Conservation (phyloP, 2,329 filamentous ascomycete species). For the Cadophora luteo-olivacea region DNA sequence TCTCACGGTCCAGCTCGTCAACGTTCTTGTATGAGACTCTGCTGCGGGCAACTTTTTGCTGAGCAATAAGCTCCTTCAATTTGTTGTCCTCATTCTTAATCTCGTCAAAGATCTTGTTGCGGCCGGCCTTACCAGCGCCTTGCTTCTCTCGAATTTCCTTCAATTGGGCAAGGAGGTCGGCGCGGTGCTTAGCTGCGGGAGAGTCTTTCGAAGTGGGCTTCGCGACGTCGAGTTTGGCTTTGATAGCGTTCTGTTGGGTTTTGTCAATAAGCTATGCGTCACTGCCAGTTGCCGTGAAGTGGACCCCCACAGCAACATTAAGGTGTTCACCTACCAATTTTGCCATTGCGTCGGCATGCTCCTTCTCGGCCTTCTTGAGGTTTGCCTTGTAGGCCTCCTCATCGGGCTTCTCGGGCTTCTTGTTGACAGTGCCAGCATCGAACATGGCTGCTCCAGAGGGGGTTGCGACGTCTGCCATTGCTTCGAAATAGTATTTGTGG, state of each 20-base stretch:
- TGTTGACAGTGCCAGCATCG: conserved; percentile 46
- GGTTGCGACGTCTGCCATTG: conserved; percentile 56
- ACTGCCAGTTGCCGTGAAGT: conserved; percentile 25
- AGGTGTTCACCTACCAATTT: conserved; percentile 59
- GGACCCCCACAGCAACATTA: not conserved
- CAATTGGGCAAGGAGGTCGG: conserved; percentile 83
- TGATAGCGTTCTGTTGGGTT: conserved; percentile 76
- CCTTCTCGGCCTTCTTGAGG: conserved; percentile 84
- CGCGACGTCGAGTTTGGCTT: conserved; percentile 85
- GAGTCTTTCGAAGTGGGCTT: conserved; percentile 83
- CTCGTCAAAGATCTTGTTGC: conserved; percentile 81
- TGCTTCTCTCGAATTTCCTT: conserved; percentile 88
- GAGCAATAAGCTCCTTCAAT: conserved; percentile 81
- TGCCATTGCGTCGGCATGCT: conserved; percentile 78
- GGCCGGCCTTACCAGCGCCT: conserved; percentile 83
- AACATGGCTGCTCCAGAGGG: conserved; percentile 51
- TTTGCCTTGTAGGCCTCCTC: conserved; percentile 82
- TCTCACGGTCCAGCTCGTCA: conserved; percentile 87
- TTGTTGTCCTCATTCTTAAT: conserved; percentile 92
- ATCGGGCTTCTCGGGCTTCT: conserved; percentile 85
- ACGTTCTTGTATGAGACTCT: conserved; percentile 85
- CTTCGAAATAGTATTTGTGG: conserved; percentile 27
- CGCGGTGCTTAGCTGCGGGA: conserved; percentile 80
- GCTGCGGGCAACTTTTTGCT: conserved; percentile 85
- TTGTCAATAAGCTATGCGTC: conserved; percentile 28